Evolutionary conservation across 2,329 filamentous ascomycete genomes (phyloP), one percentile per base, ranked within the genome.

Genomic region (Tricladium varicosporioides): DNA sequence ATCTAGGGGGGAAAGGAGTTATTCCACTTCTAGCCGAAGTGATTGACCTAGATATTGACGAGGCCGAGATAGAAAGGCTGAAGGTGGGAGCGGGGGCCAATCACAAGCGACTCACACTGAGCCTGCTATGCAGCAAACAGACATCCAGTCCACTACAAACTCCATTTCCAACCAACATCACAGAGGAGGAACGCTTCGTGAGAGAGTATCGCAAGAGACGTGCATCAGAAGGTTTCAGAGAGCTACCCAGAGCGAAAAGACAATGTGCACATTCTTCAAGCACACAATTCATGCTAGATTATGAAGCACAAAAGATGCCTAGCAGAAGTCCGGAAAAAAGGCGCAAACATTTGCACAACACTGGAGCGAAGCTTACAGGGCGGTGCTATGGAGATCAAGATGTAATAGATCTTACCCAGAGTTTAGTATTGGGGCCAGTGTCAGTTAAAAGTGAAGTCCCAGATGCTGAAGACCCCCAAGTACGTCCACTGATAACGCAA

Each of bases 51-150:
- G 53, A 48, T 48, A 49, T 49, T 16, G n/a, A 44, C 45, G 47
- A 55, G 52, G 48, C 32, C 46, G 32, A 46, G 13, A n/a, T 46
- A n/a, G 18, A 22, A 46, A 46, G 43, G 43, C 43, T 46, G 43
- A 46, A 16, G 43, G 43, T 4, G 13, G 13, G 10, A 16, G 43
- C 13, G 40, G 40, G 15, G 40, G 13, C 57, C 56, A 59, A 60
- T 57, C 48, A 51, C 36, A 63, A 60, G 60, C 58, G 58, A 63
- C 27, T 48, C 22, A 2, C 16, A 11, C 48, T 43, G 15, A 16
- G 14, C 36, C 32, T 22, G 22, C 22, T 27, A 3, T 27, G 7
- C 22, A 27, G 22, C 22, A 27, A 27, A 27, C 22, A 27, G 4
- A 27, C 22, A 27, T 27, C 22, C 22, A 27, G 22, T 27, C 22